Evolutionary conservation across 257 asterid species (phyloP).

Genomic region (Scutellaria barbata): DNA sequence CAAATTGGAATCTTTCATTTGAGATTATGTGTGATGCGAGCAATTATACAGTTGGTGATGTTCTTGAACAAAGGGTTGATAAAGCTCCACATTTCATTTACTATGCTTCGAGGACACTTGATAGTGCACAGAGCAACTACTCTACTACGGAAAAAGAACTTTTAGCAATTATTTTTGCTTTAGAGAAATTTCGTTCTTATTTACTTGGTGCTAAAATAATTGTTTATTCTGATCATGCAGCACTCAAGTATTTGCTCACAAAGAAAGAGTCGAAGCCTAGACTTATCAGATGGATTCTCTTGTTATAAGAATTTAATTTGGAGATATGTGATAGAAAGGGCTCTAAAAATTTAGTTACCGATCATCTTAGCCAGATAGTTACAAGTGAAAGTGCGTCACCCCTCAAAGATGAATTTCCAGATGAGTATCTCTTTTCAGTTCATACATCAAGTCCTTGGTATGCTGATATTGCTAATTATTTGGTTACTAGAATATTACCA

Average conservation of each 20-base stretch:
- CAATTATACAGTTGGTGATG: not conserved
- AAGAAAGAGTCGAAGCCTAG: not conserved
- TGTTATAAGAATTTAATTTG: not conserved
- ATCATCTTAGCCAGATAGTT: not conserved
- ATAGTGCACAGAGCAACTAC: not conserved
- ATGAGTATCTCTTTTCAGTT: too few species aligned
- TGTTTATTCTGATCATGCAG: too few species aligned
- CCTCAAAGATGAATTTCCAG: not conserved
- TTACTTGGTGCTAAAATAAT: too few species aligned
- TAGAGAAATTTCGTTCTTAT: too few species aligned
- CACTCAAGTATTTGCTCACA: not conserved
- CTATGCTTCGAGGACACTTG: not conserved
- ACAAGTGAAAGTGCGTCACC: not conserved
- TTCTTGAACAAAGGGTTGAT: not conserved
- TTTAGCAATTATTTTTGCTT: not conserved
- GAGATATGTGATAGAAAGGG: not conserved
- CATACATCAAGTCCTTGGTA: not conserved
- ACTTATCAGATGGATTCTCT: not conserved
- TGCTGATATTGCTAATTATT: too few species aligned
- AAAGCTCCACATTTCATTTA: not conserved
- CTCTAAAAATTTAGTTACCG: not conserved
- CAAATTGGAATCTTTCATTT: too few species aligned
- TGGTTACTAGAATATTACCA: too few species aligned
- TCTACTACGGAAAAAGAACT: not conserved
- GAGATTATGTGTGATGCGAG: conserved; percentile 20